These are phyloP conservation scores for Elymus sibiricus DNA, from an alignment of 176 grass and related monocot species.

Conservation along the genomic window DNA sequence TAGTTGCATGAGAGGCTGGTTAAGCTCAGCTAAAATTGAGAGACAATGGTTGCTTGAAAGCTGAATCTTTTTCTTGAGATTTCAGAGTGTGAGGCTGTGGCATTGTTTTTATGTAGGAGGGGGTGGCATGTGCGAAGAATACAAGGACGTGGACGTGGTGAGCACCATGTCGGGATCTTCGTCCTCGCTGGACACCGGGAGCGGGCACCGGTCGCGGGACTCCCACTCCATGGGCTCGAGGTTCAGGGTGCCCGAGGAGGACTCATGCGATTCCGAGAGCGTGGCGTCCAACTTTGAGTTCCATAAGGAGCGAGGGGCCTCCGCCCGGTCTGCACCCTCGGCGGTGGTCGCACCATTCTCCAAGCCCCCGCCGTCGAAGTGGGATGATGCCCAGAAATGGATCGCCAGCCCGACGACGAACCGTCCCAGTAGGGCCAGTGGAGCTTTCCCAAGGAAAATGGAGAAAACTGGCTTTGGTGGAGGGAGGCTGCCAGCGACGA, in stretches of 20 bases:
- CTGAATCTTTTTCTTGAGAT: background rate
- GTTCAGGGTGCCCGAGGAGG: conserved; percentile 58
- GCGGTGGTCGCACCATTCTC: conserved; percentile 59
- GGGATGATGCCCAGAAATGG: conserved; percentile 99
- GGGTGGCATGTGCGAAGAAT: conserved; percentile 49
- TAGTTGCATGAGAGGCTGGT: background rate
- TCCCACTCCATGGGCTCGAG: conserved; percentile 34
- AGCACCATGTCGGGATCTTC: conserved; percentile 61
- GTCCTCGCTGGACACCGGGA: conserved; percentile 43
- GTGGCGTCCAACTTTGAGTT: conserved; percentile 88
- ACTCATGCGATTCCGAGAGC: conserved; percentile 77
- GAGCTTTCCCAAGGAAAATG: conserved; percentile 41
- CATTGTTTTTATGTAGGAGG: conserved; percentile 38
- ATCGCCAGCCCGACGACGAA: conserved; percentile 79
- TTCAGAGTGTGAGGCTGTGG: background rate
- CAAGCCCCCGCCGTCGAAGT: conserved; percentile 84
- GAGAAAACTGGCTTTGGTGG: conserved; percentile 39
- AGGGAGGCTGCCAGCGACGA: conserved; percentile 47
- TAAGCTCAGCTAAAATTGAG: conserved; percentile 1
- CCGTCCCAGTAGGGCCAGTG: conserved; percentile 30
- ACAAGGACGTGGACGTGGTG: conserved; percentile 88
- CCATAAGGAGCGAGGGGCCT: conserved; percentile 56
- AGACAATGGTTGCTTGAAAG: background rate
- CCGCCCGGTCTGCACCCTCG: conserved; percentile 3
- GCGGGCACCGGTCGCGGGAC: conserved; percentile 37